Evolutionary conservation across 2,329 filamentous ascomycete species (phyloP).

Genomic region (Colletotrichum tabaci): DNA sequence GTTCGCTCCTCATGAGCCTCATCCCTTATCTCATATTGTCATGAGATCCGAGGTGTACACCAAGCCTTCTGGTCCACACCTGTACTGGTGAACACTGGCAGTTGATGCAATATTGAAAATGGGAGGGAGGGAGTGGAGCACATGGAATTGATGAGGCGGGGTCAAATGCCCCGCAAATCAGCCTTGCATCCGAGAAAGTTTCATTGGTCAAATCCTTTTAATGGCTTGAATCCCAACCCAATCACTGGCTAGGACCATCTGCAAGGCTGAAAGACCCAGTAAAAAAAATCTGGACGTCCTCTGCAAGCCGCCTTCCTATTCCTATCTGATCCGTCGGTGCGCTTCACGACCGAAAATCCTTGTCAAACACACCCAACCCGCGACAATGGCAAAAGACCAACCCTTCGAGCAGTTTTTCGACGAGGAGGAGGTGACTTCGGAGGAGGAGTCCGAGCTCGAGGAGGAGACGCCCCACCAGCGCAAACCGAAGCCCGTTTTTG

Average conservation of each 20-base stretch:
- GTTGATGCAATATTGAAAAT: background rate
- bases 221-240: background rate
- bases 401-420: constrained; percentile 43
- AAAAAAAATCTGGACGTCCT: constrained; percentile 42
- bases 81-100: no score
- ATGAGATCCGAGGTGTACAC: no score
- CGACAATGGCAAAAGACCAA: constrained; percentile 43
- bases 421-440: constrained; percentile 36
- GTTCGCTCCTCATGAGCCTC: no score
- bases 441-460: constrained; percentile 46
- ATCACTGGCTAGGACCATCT: background rate
- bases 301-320: constrained; percentile 2
- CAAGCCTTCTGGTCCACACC: no score
- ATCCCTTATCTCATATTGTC: no score
- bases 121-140: background rate
- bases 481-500: constrained; percentile 47
- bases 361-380: constrained; percentile 2
- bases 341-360: constrained; percentile 16
- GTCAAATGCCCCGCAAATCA: constrained; percentile 15
- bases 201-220: background rate
- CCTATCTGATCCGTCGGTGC: constrained; percentile 10
- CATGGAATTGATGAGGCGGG: background rate
- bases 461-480: constrained; percentile 46
- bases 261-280: constrained; percentile 37
- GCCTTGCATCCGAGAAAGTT: background rate